Evolutionary conservation across 805 yeast species (phyloP).

Genomic region (Candida cerambycidarum): DNA sequence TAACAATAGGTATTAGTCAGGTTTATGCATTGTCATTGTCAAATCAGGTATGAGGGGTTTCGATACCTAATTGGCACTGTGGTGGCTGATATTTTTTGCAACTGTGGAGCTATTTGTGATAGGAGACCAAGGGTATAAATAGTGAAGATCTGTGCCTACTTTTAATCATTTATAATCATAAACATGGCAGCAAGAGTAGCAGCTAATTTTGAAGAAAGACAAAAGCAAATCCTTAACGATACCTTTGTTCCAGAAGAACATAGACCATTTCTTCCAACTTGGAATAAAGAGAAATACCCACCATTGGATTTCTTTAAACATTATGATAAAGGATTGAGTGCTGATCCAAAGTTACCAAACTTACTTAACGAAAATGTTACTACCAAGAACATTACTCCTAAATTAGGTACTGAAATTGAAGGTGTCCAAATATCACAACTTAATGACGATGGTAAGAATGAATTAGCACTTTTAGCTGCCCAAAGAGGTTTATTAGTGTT

Average conservation of each 20-base stretch:
- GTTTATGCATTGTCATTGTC: too few relatives aligned
- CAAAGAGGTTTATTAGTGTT: slow-evolving; percentile 67
- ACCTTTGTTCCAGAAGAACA: slow-evolving; percentile 15
- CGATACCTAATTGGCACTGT: too few relatives aligned
- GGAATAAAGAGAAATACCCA: slow-evolving; percentile 44
- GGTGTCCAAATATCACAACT: slow-evolving; percentile 60
- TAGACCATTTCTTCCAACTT: slow-evolving; percentile 28
- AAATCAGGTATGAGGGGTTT: too few relatives aligned
- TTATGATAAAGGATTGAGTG: slow-evolving; percentile 58
- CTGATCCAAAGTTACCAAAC: slow-evolving; percentile 52
- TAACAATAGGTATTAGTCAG: too few relatives aligned
- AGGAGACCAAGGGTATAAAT: neutral
- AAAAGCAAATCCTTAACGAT: neutral
- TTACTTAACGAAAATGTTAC: slow-evolving; percentile 42
- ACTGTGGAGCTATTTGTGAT: too few relatives aligned
- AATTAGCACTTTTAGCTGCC: slow-evolving; percentile 64
- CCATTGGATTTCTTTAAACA: slow-evolving; percentile 54
- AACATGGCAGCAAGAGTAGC: slow-evolving; percentile 8
- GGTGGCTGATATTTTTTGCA: too few relatives aligned
- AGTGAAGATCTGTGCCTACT: neutral
- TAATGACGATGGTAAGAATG: slow-evolving; percentile 56
- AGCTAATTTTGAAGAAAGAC: slow-evolving; percentile 4
- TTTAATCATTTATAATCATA: neutral
- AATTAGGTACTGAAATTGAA: slow-evolving; percentile 64
- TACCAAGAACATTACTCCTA: slow-evolving; percentile 55